Base-by-base conservation (phyloP, 768 basidiomycete genomes). In the Hysterangium stoloniferum region DNA sequence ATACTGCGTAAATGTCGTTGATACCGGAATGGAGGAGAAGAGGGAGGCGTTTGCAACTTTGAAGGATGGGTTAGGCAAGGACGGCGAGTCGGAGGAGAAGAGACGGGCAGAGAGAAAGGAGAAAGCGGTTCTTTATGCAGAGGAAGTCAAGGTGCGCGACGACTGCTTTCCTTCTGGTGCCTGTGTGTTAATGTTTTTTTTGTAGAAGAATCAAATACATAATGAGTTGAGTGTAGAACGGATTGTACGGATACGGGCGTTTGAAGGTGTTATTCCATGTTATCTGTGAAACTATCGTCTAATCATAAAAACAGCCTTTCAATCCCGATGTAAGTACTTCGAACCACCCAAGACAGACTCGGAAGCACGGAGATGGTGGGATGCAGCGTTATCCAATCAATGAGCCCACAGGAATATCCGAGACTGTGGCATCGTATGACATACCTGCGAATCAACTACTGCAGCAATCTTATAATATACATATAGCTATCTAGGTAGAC, bases 301-400 rank as follows among this genome's bases (percentile, higher is more conserved):
- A 34, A 54, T 44, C 9, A 13, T 55, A 40, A 22, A 45, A 38
- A 47, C 63, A 92, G 88, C 84, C 28, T 91, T 92, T 63, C 74
- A 74, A 52, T 75, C 84, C 38, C 82, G 86, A 44, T 92, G 88
- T 68, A 78, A 76, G 61, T 89, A 84, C 63, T 92, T 89, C 64
- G 68, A 73, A 44, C 85, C 86, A 6, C 82, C 86, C 45, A 11
- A 31, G 22, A 42, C 53, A 15, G 59, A 61, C 42, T 17, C 38
- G 6, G 60, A 61, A 36, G 56, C 53, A 12, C 36, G 59, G 27
- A 48, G 54, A 34, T 62, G 61, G 61, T 62, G 61, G 61, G 58
- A 61, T 32, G 29, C 33, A 9, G 51, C 43, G 1, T 38, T 34
- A 28, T 46, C 54, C 3, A 37, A 37, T 4, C 49, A 45, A 45